Base-by-base conservation (phyloP, 345 rosid genomes). In the Populus ilicifolia region DNA sequence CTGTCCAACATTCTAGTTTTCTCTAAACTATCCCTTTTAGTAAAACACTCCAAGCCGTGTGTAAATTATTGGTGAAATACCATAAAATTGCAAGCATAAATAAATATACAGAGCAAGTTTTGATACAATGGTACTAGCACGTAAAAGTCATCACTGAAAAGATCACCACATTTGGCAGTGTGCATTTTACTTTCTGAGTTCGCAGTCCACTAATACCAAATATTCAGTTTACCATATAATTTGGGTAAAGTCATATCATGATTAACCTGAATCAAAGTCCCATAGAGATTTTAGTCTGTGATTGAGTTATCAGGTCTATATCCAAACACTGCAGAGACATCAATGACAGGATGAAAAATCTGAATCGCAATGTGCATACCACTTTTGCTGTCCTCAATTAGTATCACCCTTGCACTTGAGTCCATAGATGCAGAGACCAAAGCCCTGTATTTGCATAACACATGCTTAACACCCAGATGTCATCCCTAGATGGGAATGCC, bases 341-440 rank as follows among this genome's bases (percentile, higher is more conserved):
- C 56, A 70, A 39, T 27, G 69, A 21, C 68, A 54, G 20, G 69
- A 35, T 2, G 2, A 17, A 43, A 8, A 10, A 69, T 59, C 16
- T 20, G 65, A 59, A 48, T 7, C 4, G 38, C 5, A 54, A 67
- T 72, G 71, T 44, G 61, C 85, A 23, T 87, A 88, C 96, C 90
- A 2, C 80, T 77, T 69, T 80, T 80, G 73, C 78, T 81, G 52
- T 87, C 86, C 78, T 88, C 83, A 56, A 92, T 85, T 62, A 79
- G 64, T 1, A 94, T 96, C 78, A 94, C 85, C 78, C 97, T 89
- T 68, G 88, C 99, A 83, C 98, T 96, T 6, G 97, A 92, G 85
- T 92, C 99, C 86, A 96, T 79, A 61, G 97, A 96, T 75, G 88
- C 92, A 23, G 97, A 94, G 64, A 90, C 80, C 84, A 94, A 76